Base-by-base conservation (phyloP, 164 flowering plant species). In the Annona squamosa region DNA sequence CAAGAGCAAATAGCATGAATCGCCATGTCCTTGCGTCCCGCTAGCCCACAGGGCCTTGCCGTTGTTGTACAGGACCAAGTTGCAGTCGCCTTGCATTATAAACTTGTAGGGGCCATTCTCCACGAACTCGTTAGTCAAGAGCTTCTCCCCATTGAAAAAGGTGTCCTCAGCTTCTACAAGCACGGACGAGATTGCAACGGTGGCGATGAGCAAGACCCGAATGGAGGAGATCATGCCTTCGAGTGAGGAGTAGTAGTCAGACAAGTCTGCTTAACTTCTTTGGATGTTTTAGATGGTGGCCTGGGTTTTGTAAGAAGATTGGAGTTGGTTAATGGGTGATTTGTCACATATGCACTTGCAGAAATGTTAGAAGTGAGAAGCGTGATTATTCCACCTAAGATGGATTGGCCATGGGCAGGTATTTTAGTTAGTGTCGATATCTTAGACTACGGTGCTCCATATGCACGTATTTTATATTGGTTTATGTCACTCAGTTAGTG, bases 51-150 rank as follows among this genome's bases (percentile, higher is more conserved):
- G 46, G 18, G 42, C 77, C 74, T 77, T 12, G 75, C 41, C 37
- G 66, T 72, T 67, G 48, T 72, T 57, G 45, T 76, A 81, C 63
- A 81, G 48, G 1, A 81, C 84, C 56, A 76, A 37, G 69, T 77
- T 81, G 74, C 78, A 76, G 63, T 79, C 77, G 7, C 48, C 72
- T 69, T 79, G 81, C 75, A 78, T 74, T 6, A 73, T 68, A 26
- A 78, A 71, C 65, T 67, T 75, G 77, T 81, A 76, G 4, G 79
- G 75, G 43, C 75, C 79, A 65, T 73, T 81, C 72, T 81, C 81
- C n/a, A 78, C 13, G 70, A 43, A 81, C 52, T 78, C 77, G 65
- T 74, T 71, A 1, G 77, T 44, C 26, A 70, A 57, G 46, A 78
- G 75, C 72, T 44, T 73, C 73, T 81, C 81, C 2, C 83, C 81